These are phyloP conservation scores for Geotrichum fermentans DNA, from an alignment of 1,139 yeast genomes.

Conservation along the genomic window DNA sequence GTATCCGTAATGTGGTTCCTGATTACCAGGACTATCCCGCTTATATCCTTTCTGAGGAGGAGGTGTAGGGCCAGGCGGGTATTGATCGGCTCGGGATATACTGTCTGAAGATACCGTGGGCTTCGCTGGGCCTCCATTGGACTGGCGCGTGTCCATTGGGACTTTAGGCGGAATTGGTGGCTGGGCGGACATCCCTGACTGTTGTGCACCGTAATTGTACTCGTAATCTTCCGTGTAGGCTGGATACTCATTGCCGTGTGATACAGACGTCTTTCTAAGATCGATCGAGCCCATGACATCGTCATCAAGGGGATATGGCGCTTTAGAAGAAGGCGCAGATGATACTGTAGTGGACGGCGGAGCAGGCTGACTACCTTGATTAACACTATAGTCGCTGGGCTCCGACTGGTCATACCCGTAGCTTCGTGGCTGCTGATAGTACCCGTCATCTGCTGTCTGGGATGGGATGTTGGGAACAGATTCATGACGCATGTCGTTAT, in stretches of 20 bases:
- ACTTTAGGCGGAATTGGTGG: not conserved
- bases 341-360: slow-evolving; percentile 9
- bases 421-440: slow-evolving; percentile 1
- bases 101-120: too few relatives aligned
- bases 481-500: slow-evolving; percentile 7
- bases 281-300: slow-evolving; percentile 17
- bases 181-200: not conserved
- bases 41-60: too few relatives aligned
- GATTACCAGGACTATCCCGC: too few relatives aligned
- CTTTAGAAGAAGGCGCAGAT: slow-evolving; percentile 12
- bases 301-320: slow-evolving; percentile 22
- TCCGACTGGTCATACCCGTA: slow-evolving; percentile 5
- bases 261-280: slow-evolving; percentile 3
- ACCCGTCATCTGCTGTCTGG: not conserved
- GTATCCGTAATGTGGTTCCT: too few relatives aligned
- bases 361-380: slow-evolving; percentile 4
- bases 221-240: slow-evolving; percentile 19
- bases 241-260: not conserved
- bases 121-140: too few relatives aligned
- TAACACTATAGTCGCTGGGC: slow-evolving; percentile 2
- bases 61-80: too few relatives aligned
- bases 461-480: slow-evolving; percentile 14
- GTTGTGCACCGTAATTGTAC: slow-evolving; percentile 2
- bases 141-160: not conserved
- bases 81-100: too few relatives aligned